Base-by-base conservation (phyloP, 306 rosid species). In the Senna siamea region DNA sequence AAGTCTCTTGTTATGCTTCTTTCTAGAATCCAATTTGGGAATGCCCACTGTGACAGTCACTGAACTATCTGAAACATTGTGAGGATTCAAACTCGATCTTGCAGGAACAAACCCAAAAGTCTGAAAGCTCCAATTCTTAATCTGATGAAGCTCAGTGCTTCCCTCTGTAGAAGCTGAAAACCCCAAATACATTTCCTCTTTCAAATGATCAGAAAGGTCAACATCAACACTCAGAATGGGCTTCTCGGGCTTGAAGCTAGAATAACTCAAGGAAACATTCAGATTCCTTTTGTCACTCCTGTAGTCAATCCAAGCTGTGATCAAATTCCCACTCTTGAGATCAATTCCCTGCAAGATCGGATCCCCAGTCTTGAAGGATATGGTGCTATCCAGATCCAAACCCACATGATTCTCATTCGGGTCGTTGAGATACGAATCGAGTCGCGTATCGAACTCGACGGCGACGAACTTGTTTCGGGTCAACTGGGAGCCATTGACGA, bases 271-370 rank as follows among this genome's bases (percentile, higher is more conserved):
- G 78, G 74, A 93, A 20, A 93, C 87, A 0, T 15, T 47, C 8
- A 90, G 83, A n/a, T 18, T 53, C 37, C 67, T 67, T 28, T 17
- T 73, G 1, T 73, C 84, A 7, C 78, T 80, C 71, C 72, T 76
- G 93, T 90, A 93, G n/a, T 93, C 96, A 51, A 93, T 86, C 98
- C 96, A 93, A 52, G 90, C 81, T 3, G 89, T 85, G 63, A 91
- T 81, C 22, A 46, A 69, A 40, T 72, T 67, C 19, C 96, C 93
- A 58, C 87, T 77, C 69, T 87, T 93, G 22, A 93, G 85, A 64
- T 83, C 85, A 23, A 90, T 81, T 19, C 80, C 91, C 9, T 78
- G 82, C 50, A 35, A 41, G 73, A 73, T 69, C 0, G 89, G 83
- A 67, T 89, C 69, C 0, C 53, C 96, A 1, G 93, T 87, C 69